Conservation (phyloP, 768 basidiomycete species). For the Calocybe cyanea region DNA sequence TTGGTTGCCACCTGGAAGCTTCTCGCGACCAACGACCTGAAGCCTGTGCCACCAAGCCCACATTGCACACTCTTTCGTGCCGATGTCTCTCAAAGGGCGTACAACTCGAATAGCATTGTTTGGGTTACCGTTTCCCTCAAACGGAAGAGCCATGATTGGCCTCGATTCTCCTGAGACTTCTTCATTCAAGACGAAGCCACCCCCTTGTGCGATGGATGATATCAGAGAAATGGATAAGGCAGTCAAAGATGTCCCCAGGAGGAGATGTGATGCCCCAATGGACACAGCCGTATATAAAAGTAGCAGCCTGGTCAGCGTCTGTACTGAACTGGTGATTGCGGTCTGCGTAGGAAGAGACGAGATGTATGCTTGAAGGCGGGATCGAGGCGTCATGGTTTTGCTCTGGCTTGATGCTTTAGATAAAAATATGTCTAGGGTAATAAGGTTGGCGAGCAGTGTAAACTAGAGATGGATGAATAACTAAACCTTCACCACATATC, state of each 20-base stretch:
- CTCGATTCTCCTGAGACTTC: slow-evolving; percentile 73
- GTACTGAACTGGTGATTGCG: slow-evolving; percentile 55
- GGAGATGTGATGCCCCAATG: slow-evolving; percentile 64
- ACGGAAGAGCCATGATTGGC: slow-evolving; percentile 17
- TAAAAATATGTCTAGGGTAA: slow-evolving; percentile 11
- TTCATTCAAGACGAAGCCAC: slow-evolving; percentile 66
- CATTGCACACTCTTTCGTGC: slow-evolving; percentile 74
- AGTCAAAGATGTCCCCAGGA: slow-evolving; percentile 79
- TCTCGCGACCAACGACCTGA: slow-evolving; percentile 46
- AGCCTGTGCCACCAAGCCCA: slow-evolving; percentile 75
- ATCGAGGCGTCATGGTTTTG: slow-evolving; percentile 14
- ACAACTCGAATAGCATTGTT: slow-evolving; percentile 43
- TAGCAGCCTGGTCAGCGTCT: slow-evolving; percentile 61
- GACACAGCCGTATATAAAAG: slow-evolving; percentile 62
- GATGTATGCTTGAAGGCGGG: slow-evolving; percentile 48
- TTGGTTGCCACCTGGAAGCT: slow-evolving; percentile 41
- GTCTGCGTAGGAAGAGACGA: slow-evolving; percentile 72
- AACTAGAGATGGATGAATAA: slow-evolving; percentile 2
- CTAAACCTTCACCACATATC: slow-evolving; percentile 48
- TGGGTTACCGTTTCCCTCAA: slow-evolving; percentile 9
- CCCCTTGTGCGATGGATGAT: slow-evolving; percentile 71
- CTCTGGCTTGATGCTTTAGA: slow-evolving; percentile 18
- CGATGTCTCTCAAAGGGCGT: slow-evolving; percentile 68
- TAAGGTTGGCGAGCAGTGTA: not conserved
- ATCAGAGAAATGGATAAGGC: slow-evolving; percentile 72